Conservation (phyloP, 108 stramenopile genomes). For the Nitzschia putrida region DNA sequence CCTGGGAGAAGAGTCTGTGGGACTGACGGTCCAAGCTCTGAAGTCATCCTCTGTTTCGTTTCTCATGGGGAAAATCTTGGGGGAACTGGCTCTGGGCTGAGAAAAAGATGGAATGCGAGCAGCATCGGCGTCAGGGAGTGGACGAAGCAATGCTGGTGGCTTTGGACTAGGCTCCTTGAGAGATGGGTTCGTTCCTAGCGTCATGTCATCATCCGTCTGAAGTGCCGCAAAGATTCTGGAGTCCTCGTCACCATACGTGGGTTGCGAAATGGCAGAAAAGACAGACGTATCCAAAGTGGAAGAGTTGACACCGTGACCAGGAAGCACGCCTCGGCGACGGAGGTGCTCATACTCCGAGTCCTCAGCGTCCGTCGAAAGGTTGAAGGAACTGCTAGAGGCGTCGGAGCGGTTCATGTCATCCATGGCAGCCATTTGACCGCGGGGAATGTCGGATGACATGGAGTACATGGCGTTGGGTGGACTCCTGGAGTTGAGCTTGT, state of each 20-base stretch:
- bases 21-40: conserved; percentile 57
- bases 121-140: conserved; percentile 14
- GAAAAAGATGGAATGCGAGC: conserved; percentile 22
- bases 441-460: conserved; percentile 33
- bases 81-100: conserved; percentile 22
- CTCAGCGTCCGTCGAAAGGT: conserved; percentile 73
- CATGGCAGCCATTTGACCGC: conserved; percentile 16
- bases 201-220: conserved; percentile 55
- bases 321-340: conserved; percentile 32
- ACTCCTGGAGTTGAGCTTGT: not conserved
- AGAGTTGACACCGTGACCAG: not conserved
- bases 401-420: conserved; percentile 36
- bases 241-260: conserved; percentile 42
- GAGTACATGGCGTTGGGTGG: conserved; percentile 14
- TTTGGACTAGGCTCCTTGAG: not conserved
- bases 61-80: not conserved
- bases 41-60: conserved; percentile 54
- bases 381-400: conserved; percentile 44
- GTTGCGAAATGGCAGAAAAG: conserved; percentile 16
- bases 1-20: conserved; percentile 9
- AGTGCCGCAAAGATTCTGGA: conserved; percentile 61
- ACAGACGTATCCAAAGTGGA: conserved; percentile 24
- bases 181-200: conserved; percentile 38
- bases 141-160: conserved; percentile 18
- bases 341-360: conserved; percentile 76